phyloP scores from a whole-genome alignment of 2,329 filamentous ascomycete species.

The Colletotrichum neosansevieriae region DNA sequence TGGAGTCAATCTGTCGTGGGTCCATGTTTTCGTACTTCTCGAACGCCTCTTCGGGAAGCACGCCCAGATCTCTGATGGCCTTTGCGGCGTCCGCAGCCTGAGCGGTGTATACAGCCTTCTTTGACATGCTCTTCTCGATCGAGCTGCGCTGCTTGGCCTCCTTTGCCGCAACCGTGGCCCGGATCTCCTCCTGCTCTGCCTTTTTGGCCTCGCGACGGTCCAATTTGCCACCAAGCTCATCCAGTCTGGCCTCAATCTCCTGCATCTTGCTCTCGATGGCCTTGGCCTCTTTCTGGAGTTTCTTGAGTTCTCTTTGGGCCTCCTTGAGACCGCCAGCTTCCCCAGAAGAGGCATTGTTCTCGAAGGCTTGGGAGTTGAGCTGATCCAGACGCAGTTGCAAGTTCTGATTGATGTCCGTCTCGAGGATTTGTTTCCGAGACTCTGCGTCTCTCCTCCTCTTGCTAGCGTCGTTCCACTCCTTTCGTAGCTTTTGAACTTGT shows the following conservation, averaged over 20 bases:
- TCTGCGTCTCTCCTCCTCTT: slow-evolving; percentile 82
- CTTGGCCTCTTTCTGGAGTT: slow-evolving; percentile 76
- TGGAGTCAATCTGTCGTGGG: slow-evolving; percentile 74
- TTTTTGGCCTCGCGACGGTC: slow-evolving; percentile 67
- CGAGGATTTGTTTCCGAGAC: slow-evolving; percentile 82
- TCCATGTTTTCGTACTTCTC: slow-evolving; percentile 89
- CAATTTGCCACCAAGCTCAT: slow-evolving; percentile 62
- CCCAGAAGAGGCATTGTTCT: slow-evolving; percentile 62
- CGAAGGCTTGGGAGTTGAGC: slow-evolving; percentile 80
- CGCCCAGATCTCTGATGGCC: slow-evolving; percentile 92
- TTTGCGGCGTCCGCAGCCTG: slow-evolving; percentile 85
- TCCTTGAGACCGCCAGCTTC: slow-evolving; percentile 78
- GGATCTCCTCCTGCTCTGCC: slow-evolving; percentile 75
- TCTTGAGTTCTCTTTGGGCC: slow-evolving; percentile 83
- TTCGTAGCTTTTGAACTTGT: slow-evolving; percentile 79
- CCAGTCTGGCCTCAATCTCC: slow-evolving; percentile 81
- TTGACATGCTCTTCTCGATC: slow-evolving; percentile 92
- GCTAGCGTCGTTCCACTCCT: slow-evolving; percentile 81
- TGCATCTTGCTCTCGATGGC: slow-evolving; percentile 76
- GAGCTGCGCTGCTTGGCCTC: slow-evolving; percentile 90
- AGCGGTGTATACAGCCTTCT: slow-evolving; percentile 82
- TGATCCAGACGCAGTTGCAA: slow-evolving; percentile 89
- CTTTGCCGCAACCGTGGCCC: slow-evolving; percentile 79
- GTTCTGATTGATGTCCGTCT: slow-evolving; percentile 90
- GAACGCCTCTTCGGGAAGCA: slow-evolving; percentile 93